Conservation (phyloP, 768 basidiomycete genomes). For the Xanthoconium stramineum region DNA sequence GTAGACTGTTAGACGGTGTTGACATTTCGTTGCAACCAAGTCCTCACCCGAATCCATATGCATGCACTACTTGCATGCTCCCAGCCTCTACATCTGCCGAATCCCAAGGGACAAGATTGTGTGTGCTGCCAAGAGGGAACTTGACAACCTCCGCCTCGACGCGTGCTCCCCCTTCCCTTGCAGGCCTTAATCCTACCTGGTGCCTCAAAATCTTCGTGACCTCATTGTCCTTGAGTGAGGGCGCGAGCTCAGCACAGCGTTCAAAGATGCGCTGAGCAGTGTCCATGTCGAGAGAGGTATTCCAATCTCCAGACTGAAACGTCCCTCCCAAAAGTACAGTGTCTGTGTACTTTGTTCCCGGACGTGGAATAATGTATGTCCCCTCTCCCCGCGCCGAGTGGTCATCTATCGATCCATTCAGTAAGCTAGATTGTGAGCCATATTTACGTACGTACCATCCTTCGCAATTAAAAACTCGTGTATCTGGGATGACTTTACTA, state of each 20-base stretch:
- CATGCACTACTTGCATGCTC: conserved; percentile 45
- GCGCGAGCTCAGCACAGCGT: conserved; percentile 40
- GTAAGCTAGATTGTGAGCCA: background rate
- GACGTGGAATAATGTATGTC: conserved; percentile 64
- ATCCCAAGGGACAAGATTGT: conserved; percentile 18
- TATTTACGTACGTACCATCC: conserved; percentile 20
- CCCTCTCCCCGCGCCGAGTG: conserved; percentile 17
- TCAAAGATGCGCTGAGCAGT: conserved; percentile 45
- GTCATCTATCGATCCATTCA: conserved; percentile 13
- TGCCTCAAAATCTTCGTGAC: conserved; percentile 45
- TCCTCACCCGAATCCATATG: conserved; percentile 57
- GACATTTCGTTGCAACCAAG: background rate
- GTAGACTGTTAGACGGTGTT: conserved; percentile 10
- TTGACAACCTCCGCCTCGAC: conserved; percentile 46
- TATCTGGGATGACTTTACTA: conserved; percentile 68
- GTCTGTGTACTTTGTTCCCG: conserved; percentile 40
- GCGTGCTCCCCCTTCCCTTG: conserved; percentile 51
- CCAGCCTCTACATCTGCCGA: conserved; percentile 17
- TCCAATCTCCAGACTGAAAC: conserved; percentile 47
- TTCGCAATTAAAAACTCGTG: conserved; percentile 30
- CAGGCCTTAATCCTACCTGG: conserved; percentile 60
- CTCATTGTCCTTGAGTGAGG: conserved; percentile 30
- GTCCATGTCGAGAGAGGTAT: conserved; percentile 43
- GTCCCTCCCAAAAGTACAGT: conserved; percentile 57
- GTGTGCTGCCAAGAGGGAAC: conserved; percentile 30